Base-by-base conservation (phyloP, 768 basidiomycete genomes). In the Mycena kentingensis region DNA sequence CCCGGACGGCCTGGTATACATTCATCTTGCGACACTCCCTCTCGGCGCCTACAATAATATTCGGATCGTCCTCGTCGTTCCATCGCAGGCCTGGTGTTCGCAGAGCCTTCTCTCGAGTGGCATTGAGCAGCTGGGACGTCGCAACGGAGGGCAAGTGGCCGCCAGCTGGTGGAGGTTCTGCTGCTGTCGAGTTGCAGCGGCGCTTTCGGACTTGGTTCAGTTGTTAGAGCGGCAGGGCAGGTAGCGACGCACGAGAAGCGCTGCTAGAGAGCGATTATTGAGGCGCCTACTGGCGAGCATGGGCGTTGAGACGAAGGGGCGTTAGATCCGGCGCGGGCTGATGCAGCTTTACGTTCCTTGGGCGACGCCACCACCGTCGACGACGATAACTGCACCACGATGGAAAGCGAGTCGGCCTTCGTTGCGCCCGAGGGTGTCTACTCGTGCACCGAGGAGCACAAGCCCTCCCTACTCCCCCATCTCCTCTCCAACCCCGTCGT, bases 21-120 rank as follows among this genome's bases (percentile, higher is more conserved):
- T 98, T 98, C 93, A 96, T 96, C 74, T 94, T 93, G 60, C 92
- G 82, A 19, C 92, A 95, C 70, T 93, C 89, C 45, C 90, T 80
- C 15, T 90, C 90, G 15, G 45, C 44, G 18, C 83, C 89, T 13
- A 87, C 71, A 32, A 82, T 76, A 29, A 72, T 71, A 36, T 68
- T 71, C 42, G 76, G 57, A 12, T 69, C 65, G 45, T 81, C 82
- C 29, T 83, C 84, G 51, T 90, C 87, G 11, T 73, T 65, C 87
- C 89, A 94, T n/a, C 60, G 63, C 42, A 94, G 66, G 7, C 84
- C 90, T 2, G 86, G 84, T 0, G 90, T 87, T 37, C 83, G 84
- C 10, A 95, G 69, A 2, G 89, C 83, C 18, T 77, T 61, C 42
- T 93, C 88, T 41, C 90, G 81, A 3, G 86, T 87, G 16, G 69